These are phyloP conservation scores for Quillaja saponaria DNA, from an alignment of 306 rosid genomes.

Conservation along the genomic window DNA sequence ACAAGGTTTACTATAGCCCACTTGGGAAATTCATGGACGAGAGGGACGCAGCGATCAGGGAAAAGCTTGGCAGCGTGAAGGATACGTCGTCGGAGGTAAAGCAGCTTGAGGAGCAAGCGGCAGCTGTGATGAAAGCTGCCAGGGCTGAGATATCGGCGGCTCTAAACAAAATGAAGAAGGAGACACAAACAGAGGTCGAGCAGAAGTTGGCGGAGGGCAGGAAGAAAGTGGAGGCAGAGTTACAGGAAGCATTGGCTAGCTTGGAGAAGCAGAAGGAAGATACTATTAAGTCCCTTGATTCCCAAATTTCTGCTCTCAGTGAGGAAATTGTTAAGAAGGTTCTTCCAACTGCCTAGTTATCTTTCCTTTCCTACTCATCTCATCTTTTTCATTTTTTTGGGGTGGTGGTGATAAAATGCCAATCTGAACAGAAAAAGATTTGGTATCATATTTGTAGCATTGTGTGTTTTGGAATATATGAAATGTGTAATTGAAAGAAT, in stretches of 20 bases:
- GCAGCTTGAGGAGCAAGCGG: slow-evolving; percentile 78
- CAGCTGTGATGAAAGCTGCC: slow-evolving; percentile 71
- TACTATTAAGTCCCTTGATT: slow-evolving; percentile 72
- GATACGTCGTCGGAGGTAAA: slow-evolving; percentile 78
- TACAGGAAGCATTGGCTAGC: slow-evolving; percentile 69
- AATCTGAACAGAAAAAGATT: background rate
- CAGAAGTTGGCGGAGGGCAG: slow-evolving; percentile 73
- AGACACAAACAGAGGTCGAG: slow-evolving; percentile 84
- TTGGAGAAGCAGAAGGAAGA: slow-evolving; percentile 82
- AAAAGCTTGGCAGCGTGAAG: slow-evolving; percentile 77
- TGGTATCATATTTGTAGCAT: slow-evolving; percentile 1
- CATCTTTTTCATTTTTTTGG: background rate
- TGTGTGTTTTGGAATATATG: background rate
- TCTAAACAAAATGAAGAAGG: slow-evolving; percentile 85
- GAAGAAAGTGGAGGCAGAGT: slow-evolving; percentile 78
- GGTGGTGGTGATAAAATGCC: background rate
- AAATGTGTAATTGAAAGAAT: background rate
- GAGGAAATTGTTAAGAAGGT: slow-evolving; percentile 90
- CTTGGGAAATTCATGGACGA: slow-evolving; percentile 90
- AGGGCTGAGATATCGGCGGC: slow-evolving; percentile 91
- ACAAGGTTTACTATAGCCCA: slow-evolving; percentile 78
- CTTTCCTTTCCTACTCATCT: background rate
- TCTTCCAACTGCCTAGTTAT: slow-evolving; percentile 58
- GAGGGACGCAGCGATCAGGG: slow-evolving; percentile 71
- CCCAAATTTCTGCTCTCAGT: slow-evolving; percentile 74